Conservation (phyloP, 1,284 basidiomycete species). For the Cutaneotrichosporon sp. region DNA sequence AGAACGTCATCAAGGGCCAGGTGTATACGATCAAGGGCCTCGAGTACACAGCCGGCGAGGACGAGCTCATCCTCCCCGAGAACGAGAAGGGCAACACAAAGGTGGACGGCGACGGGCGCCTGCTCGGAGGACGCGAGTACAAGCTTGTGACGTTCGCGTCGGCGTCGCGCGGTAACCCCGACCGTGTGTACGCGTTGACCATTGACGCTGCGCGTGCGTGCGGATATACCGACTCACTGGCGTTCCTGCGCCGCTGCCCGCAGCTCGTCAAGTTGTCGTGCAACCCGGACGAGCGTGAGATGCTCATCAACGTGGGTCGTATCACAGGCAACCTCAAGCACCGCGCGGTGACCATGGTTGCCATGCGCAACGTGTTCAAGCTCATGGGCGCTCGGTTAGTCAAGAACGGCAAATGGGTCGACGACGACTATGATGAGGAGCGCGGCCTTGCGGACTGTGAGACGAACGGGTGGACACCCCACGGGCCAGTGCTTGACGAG, state of each 20-base stretch:
- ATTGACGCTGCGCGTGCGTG: constrained; percentile 95
- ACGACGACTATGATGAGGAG: constrained; percentile 93
- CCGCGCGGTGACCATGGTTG: constrained; percentile 88
- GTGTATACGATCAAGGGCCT: constrained; percentile 62
- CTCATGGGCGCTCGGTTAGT: constrained; percentile 89
- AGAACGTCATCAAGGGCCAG: constrained; percentile 30
- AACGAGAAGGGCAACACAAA: constrained; percentile 88
- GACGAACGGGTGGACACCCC: constrained; percentile 68
- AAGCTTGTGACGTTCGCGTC: constrained; percentile 84
- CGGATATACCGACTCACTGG: constrained; percentile 93
- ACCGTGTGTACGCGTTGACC: constrained; percentile 87
- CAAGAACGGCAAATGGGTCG: constrained; percentile 79
- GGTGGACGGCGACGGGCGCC: constrained; percentile 77
- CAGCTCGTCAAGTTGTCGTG: constrained; percentile 86
- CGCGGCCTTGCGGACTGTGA: constrained; percentile 70
- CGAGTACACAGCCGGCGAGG: constrained; percentile 75
- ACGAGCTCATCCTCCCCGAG: constrained; percentile 80
- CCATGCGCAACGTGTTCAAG: constrained; percentile 90
- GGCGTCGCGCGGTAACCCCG: constrained; percentile 70
- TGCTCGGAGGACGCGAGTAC: constrained; percentile 82
- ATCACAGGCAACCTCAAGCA: constrained; percentile 84
- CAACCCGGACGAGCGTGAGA: constrained; percentile 83
- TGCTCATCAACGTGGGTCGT: constrained; percentile 81
- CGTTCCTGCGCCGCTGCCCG: constrained; percentile 90
- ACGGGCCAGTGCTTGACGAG: constrained; percentile 77